Conservation (phyloP, 1,284 basidiomycete genomes). For the Testicularia cyperi region DNA sequence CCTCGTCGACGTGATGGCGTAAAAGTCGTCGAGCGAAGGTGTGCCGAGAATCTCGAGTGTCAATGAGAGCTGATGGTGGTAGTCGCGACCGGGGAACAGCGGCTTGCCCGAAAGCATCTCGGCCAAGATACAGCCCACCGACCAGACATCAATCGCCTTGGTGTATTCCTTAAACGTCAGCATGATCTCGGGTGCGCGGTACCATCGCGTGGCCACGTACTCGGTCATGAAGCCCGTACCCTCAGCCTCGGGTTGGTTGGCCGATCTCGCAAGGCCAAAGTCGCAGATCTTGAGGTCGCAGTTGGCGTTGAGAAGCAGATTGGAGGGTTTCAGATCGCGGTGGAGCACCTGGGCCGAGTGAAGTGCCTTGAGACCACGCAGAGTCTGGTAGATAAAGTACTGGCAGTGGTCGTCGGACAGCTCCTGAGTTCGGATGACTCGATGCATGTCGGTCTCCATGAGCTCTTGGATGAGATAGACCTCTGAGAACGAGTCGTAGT, state of each 20-base stretch:
- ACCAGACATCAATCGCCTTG: conserved; percentile 69
- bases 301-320: conserved; percentile 56
- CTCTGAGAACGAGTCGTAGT: conserved; percentile 88
- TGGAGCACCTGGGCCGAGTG: conserved; percentile 59
- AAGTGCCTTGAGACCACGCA: conserved; percentile 59
- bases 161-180: conserved; percentile 60
- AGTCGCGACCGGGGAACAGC: conserved; percentile 74
- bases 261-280: conserved; percentile 58
- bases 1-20: conserved; percentile 73
- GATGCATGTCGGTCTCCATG: conserved; percentile 60
- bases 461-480: conserved; percentile 73
- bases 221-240: conserved; percentile 60
- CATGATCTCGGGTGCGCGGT: conserved; percentile 59
- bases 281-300: conserved; percentile 60
- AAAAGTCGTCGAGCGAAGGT: conserved; percentile 68
- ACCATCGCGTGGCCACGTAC: conserved; percentile 60
- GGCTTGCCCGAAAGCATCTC: conserved; percentile 90
- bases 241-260: conserved; percentile 56
- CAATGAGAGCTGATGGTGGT: conserved; percentile 65
- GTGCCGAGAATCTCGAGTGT: conserved; percentile 68
- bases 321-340: conserved; percentile 57
- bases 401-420: conserved; percentile 79
- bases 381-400: conserved; percentile 84
- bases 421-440: conserved; percentile 60
- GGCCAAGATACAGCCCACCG: conserved; percentile 88